phyloP scores from a whole-genome alignment of 2,329 filamentous ascomycete genomes.

The Ophiostoma montium region DNA sequence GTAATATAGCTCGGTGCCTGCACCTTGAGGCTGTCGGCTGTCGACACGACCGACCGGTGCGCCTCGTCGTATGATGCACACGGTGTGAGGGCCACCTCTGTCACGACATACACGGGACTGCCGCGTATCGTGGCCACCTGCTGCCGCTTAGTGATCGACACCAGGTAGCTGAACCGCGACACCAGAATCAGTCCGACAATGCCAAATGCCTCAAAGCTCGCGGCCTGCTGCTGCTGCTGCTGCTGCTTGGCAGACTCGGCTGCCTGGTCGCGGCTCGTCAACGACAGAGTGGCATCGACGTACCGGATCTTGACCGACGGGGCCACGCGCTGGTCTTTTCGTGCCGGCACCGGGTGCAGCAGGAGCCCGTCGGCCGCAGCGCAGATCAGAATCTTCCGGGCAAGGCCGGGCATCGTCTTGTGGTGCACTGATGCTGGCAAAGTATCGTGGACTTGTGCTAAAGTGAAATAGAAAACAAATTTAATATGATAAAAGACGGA shows the following conservation, averaged over 20 bases:
- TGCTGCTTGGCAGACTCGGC: conserved; percentile 28
- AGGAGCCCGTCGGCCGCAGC: conserved; percentile 73
- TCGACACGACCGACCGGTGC: conserved; percentile 52
- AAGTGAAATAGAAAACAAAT: background rate
- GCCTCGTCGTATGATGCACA: conserved; percentile 65
- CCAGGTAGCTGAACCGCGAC: conserved; percentile 66
- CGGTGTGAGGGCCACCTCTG: conserved; percentile 82
- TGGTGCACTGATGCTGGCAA: no score
- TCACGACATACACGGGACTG: conserved; percentile 72
- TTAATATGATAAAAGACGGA: background rate
- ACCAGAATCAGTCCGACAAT: conserved; percentile 60
- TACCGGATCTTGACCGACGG: conserved; percentile 59
- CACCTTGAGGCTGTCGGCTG: conserved; percentile 29
- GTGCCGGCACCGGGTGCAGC: conserved; percentile 54
- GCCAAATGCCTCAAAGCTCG: conserved; percentile 47
- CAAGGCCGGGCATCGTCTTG: conserved; percentile 54
- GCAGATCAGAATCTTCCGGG: conserved; percentile 67
- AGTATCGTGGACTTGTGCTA: no score
- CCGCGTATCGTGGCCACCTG: conserved; percentile 81
- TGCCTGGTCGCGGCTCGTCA: conserved; percentile 29
- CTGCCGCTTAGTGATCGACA: conserved; percentile 73
- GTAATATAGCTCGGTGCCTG: conserved; percentile 20
- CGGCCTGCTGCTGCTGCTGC: no score
- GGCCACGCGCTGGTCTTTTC: conserved; percentile 40
- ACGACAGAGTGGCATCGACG: conserved; percentile 35